These are phyloP conservation scores for Penicillium sp. DNA, from an alignment of 2,329 filamentous ascomycete genomes.

Conservation along the genomic window DNA sequence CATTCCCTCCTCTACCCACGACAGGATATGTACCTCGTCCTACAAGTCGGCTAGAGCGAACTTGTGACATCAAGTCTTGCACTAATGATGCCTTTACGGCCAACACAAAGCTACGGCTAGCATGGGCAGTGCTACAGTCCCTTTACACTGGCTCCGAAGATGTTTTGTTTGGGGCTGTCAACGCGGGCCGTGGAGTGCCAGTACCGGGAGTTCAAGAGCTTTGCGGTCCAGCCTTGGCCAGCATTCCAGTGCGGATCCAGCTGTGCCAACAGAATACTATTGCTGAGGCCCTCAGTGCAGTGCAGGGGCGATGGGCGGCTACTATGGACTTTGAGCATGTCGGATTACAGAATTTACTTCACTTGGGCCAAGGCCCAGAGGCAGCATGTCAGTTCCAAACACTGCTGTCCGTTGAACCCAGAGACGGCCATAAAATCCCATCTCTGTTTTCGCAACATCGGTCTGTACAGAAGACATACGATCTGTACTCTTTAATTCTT, in stretches of 20 bases:
- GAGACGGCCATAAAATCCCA: not conserved
- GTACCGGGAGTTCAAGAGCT: slow-evolving; percentile 7
- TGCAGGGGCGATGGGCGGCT: slow-evolving; percentile 9
- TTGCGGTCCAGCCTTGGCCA: slow-evolving; percentile 9
- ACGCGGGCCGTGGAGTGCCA: slow-evolving; percentile 7
- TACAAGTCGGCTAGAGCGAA: no score
- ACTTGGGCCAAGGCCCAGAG: slow-evolving; percentile 9
- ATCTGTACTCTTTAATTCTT: slow-evolving; percentile 7
- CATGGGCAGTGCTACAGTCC: slow-evolving; percentile 12
- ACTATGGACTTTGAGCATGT: slow-evolving; percentile 11
- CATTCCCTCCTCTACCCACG: no score
- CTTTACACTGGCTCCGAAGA: slow-evolving; percentile 8
- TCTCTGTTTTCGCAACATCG: no score
- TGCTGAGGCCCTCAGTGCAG: not conserved
- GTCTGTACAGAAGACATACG: not conserved
- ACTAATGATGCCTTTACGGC: not conserved
- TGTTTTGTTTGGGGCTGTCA: slow-evolving; percentile 10
- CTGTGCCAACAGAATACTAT: not conserved
- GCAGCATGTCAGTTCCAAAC: slow-evolving; percentile 17
- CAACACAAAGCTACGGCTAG: slow-evolving; percentile 9
- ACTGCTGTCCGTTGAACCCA: slow-evolving; percentile 12
- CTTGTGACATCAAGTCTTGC: no score
- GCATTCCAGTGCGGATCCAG: slow-evolving; percentile 1
- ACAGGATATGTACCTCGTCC: no score
- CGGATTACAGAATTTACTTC: slow-evolving; percentile 15